Conservation (phyloP, 192 early-diverging fungal species). For the Coemansia sp. region DNA sequence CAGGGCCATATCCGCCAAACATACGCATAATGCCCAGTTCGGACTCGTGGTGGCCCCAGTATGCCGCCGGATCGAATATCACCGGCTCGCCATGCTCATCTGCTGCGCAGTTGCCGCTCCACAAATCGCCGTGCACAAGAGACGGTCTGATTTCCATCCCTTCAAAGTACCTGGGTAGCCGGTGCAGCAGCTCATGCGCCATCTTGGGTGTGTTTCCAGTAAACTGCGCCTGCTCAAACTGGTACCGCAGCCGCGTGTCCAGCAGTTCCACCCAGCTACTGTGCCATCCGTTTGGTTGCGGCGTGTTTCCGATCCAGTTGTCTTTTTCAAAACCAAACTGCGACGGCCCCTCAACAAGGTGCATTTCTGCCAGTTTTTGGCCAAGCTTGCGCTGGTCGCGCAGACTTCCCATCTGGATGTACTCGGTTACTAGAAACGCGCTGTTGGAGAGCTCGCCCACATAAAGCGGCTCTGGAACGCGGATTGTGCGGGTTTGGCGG, state of each 20-base stretch:
- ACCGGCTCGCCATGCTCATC: slow-evolving; percentile 24
- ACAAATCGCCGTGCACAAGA: slow-evolving; percentile 39
- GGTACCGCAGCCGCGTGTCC: slow-evolving; percentile 18
- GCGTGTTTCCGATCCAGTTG: slow-evolving; percentile 35
- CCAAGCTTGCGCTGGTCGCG: slow-evolving; percentile 19
- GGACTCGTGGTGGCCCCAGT: slow-evolving; percentile 42
- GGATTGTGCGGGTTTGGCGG: slow-evolving; percentile 8
- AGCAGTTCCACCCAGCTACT: slow-evolving; percentile 30
- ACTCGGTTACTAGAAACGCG: slow-evolving; percentile 23
- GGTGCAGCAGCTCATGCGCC: slow-evolving; percentile 9
- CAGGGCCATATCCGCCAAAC: slow-evolving; percentile 23
- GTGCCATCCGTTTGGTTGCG: slow-evolving; percentile 31
- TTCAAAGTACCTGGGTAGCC: slow-evolving; percentile 22
- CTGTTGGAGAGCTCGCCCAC: slow-evolving; percentile 13
- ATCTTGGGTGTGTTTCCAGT: background rate
- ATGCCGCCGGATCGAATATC: slow-evolving; percentile 32
- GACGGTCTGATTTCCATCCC: slow-evolving; percentile 19
- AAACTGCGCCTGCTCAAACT: slow-evolving; percentile 21
- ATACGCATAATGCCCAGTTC: slow-evolving; percentile 41
- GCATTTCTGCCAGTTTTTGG: slow-evolving; percentile 17
- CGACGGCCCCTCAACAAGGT: slow-evolving; percentile 9
- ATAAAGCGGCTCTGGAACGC: slow-evolving; percentile 17
- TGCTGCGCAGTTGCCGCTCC: slow-evolving; percentile 22
- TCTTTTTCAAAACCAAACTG: slow-evolving; percentile 31
- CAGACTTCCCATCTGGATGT: slow-evolving; percentile 11